Base-by-base conservation (phyloP, 257 asterid genomes). In the Nicotiana noctiflora region DNA sequence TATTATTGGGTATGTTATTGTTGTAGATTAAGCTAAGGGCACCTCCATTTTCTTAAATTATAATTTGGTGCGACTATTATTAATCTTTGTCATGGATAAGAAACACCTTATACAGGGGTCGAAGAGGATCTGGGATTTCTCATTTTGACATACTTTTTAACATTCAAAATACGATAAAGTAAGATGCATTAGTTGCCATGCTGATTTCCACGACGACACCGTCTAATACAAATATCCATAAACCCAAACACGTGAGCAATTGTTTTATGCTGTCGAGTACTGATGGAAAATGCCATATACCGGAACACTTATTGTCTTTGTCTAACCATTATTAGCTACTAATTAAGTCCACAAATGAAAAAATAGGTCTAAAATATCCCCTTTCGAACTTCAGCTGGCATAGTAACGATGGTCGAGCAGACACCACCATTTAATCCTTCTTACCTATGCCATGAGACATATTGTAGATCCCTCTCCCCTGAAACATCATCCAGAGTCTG, bases 401-500 rank as follows among this genome's bases (percentile, higher is more conserved):
- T 61, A 79, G 53, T 37, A 23, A 21, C 60, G 44, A 44, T 23
- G 61, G 61, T 49, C 60, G 60, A 23, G 78, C 78, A 74, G 17
- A 8, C 25, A 40, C 61, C 60, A 23, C 59, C 59, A 72, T 63
- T 80, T 60, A 84, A 80, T 80, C 86, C 80, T 75, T 83, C 83
- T 74, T 83, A 25, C 83, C 81, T n/a, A 51, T 40, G 62, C 86
- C 86, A 37, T 80, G 77, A 44, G 85, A 78, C 85, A 83, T 68
- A 53, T 83, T 83, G 76, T 79, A 83, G 67, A 83, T 83, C 60
- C 86, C 86, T 76, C 82, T 81, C 53, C 84, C 84, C 86, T 81
- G 80, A 74, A 72, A 79, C 62, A 64, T 34, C 61, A 44, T 44
- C 18, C 72, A 44, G 51, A 32, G 46, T 52, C 46, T 46, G 4